A percentile compares a stretch with the other conserved stretches of the same genome.
These are phyloP conservation scores for Pleurotus tuoliensis DNA, from an alignment of 768 basidiomycete genomes.

Conservation along the genomic window DNA sequence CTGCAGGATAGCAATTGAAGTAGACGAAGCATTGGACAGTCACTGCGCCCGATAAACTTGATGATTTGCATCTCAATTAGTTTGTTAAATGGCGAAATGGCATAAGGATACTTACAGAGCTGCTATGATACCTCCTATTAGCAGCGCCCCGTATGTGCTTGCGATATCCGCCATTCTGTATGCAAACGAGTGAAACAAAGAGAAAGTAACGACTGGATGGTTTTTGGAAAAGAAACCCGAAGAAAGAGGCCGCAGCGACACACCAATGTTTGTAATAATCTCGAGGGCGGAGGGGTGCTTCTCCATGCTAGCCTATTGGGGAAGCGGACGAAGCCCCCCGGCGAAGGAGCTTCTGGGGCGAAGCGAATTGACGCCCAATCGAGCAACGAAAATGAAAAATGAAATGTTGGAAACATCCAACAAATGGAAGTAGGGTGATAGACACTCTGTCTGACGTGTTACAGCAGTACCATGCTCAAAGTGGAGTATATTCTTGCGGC, in stretches of 20 bases:
- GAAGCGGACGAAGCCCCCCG: constrained; percentile 1
- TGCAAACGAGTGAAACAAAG: neutral
- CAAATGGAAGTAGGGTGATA: no score
- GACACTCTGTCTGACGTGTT: no score
- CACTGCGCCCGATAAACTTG: constrained; percentile 1
- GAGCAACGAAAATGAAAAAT: no score
- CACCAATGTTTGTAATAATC: neutral
- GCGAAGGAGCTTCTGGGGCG: neutral
- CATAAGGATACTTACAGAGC: neutral
- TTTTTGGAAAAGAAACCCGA: neutral
- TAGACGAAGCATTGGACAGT: constrained; percentile 6
- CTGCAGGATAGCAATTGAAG: constrained; percentile 4
- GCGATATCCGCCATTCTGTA: constrained; percentile 3
- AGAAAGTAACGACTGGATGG: neutral
- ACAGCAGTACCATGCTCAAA: no score
- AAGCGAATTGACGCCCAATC: neutral
- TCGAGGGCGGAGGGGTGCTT: neutral
- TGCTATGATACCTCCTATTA: constrained; percentile 1
- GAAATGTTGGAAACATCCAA: no score
- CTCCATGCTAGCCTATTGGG: constrained; percentile 2
- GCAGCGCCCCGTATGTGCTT: constrained; percentile 2
- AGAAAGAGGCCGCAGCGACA: neutral
- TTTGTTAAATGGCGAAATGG: neutral
- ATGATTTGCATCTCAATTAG: neutral
- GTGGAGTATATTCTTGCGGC: no score